phyloP scores from a whole-genome alignment of 2,329 filamentous ascomycete genomes.

The Pochonia chlamydosporia region DNA sequence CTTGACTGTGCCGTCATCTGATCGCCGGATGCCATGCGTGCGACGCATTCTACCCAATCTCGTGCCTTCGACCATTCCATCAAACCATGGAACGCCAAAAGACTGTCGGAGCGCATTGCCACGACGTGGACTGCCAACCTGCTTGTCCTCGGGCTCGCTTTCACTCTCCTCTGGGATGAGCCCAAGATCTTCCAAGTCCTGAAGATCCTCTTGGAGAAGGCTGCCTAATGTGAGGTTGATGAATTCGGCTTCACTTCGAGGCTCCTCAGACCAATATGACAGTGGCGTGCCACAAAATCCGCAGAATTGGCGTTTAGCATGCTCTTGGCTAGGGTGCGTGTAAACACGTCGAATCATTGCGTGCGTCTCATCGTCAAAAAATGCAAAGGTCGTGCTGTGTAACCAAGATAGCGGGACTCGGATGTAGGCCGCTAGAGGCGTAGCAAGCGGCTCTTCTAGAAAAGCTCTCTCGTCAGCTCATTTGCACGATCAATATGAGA shows the following conservation, averaged over 20 bases:
- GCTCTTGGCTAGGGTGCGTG: constrained; percentile 50
- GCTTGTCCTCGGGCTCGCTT: constrained; percentile 18
- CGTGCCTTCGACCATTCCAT: constrained; percentile 72
- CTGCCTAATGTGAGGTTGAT: constrained; percentile 81
- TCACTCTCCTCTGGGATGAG: constrained; percentile 52
- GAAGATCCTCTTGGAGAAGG: constrained; percentile 64
- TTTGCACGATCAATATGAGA: no score
- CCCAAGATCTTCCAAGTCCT: constrained; percentile 66
- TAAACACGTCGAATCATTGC: constrained; percentile 61
- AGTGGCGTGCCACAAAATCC: constrained; percentile 87
- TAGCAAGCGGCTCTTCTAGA: constrained; percentile 59
- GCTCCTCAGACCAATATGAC: constrained; percentile 75
- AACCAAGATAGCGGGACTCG: constrained; percentile 79
- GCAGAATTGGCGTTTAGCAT: constrained; percentile 73
- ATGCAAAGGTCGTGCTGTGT: constrained; percentile 66
- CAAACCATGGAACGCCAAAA: constrained; percentile 80
- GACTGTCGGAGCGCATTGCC: constrained; percentile 41
- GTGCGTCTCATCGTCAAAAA: constrained; percentile 72
- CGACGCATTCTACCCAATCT: constrained; percentile 62
- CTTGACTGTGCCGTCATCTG: constrained; percentile 56
- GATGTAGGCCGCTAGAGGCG: constrained; percentile 74
- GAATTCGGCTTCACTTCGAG: constrained; percentile 64
- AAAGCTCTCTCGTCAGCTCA: background rate
- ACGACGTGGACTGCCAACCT: constrained; percentile 10
- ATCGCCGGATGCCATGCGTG: constrained; percentile 47